Evolutionary conservation across 163 green algal genomes (phyloP).

Genomic region (Picocystis sp.): DNA sequence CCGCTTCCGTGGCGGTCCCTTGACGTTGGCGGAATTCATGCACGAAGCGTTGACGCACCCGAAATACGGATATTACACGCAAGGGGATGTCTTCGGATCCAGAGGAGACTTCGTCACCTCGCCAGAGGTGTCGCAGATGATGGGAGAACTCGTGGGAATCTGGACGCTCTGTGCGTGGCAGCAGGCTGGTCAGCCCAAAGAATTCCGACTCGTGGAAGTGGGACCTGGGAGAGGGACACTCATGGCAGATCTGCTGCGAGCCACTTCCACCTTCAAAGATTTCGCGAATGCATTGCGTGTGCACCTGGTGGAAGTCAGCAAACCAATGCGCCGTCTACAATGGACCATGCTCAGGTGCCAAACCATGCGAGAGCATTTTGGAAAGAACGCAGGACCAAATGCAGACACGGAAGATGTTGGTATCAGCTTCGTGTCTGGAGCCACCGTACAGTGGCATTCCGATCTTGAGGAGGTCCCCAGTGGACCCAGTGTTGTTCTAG

Average conservation of each 20-base stretch:
- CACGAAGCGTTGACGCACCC: conserved; percentile 81
- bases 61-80: conserved; percentile 77
- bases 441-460: conserved; percentile 46
- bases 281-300: conserved; percentile 32
- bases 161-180: conserved; percentile 74
- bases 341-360: too few species aligned
- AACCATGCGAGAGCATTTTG: too few species aligned
- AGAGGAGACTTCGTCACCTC: conserved; percentile 89
- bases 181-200: conserved; percentile 41
- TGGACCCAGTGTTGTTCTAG: conserved; percentile 54
- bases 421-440: conserved; percentile 7
- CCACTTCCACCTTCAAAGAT: conserved; percentile 24
- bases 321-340: conserved; percentile 5
- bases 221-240: conserved; percentile 85
- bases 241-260: conserved; percentile 78
- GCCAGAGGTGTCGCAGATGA: conserved; percentile 91
- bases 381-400: too few species aligned
- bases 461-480: conserved; percentile 33
- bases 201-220: conserved; percentile 74
- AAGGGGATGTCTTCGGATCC: conserved; percentile 69
- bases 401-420: neutral
- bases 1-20: too few species aligned
- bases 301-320: conserved; percentile 77
- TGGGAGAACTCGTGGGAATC: conserved; percentile 82
- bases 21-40: conserved; percentile 4